Percentiles rank a stretch among this genome's conserved stretches.
These are phyloP conservation scores for Sinapis alba DNA, from an alignment of 441 rosid species.

Conservation along the genomic window DNA sequence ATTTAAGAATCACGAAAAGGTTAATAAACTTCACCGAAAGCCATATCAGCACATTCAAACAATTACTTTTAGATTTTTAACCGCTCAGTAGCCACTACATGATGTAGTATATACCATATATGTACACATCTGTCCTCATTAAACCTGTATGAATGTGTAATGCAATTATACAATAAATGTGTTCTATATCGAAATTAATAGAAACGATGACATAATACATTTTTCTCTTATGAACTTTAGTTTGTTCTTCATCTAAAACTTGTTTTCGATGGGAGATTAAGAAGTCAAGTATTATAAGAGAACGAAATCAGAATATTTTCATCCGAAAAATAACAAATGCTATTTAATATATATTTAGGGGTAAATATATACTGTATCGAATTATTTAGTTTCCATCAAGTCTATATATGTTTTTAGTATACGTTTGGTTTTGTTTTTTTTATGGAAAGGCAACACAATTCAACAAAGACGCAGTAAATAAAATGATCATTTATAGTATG, in stretches of 20 bases:
- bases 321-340: background rate
- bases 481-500: background rate
- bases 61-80: background rate
- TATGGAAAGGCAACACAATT: background rate
- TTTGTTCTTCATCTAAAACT: background rate
- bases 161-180: background rate
- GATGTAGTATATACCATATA: background rate
- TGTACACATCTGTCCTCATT: background rate
- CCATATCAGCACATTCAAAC: conserved; percentile 14
- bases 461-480: conserved; percentile 4
- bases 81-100: background rate
- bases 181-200: background rate
- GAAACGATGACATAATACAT: background rate
- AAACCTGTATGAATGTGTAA: background rate
- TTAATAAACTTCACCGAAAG: conserved; percentile 18
- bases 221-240: background rate
- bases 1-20: conserved; percentile 24
- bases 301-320: background rate
- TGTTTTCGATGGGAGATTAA: background rate
- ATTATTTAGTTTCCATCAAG: background rate
- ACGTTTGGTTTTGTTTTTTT: conserved; percentile 1
- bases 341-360: background rate
- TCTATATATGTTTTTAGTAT: background rate
- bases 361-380: background rate
- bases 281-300: background rate